These are phyloP conservation scores for Umbellularia californica DNA, from an alignment of 164 flowering plant genomes.

Conservation along the genomic window DNA sequence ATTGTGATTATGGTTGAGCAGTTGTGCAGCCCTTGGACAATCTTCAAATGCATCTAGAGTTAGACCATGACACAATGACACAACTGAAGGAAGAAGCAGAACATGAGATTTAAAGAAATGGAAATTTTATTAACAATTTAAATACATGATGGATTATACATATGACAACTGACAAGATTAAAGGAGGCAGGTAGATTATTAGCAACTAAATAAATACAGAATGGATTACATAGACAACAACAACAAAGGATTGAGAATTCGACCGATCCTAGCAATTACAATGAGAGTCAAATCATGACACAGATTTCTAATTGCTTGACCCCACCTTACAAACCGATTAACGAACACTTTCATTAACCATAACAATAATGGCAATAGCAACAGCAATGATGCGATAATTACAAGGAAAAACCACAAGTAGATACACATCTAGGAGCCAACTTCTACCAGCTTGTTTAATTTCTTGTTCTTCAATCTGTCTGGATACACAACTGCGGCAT, in stretches of 20 bases:
- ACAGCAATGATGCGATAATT: neutral
- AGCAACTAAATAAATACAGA: neutral
- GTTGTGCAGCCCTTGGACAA: neutral
- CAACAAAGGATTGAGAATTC: neutral
- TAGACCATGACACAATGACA: neutral
- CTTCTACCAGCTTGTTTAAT: slow-evolving; percentile 43
- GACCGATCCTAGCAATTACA: neutral
- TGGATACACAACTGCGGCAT: slow-evolving; percentile 31
- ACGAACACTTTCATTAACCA: neutral
- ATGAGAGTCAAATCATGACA: neutral
- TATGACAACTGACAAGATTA: neutral
- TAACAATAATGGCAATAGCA: neutral
- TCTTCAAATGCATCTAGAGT: neutral
- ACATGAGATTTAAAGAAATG: too few species aligned
- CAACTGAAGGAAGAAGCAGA: too few species aligned
- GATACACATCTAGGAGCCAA: neutral
- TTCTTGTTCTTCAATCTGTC: slow-evolving; percentile 46
- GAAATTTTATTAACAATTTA: too few species aligned
- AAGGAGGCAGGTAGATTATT: neutral
- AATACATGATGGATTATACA: too few species aligned
- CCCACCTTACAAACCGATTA: neutral
- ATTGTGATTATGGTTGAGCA: too few species aligned
- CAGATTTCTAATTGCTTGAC: neutral
- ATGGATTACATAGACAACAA: neutral
- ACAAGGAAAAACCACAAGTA: neutral